A percentile compares a stretch with the other conserved stretches of the same genome.
These are phyloP conservation scores for Elymus sibiricus DNA, from an alignment of 176 grass and related monocot genomes.

Conservation along the genomic window DNA sequence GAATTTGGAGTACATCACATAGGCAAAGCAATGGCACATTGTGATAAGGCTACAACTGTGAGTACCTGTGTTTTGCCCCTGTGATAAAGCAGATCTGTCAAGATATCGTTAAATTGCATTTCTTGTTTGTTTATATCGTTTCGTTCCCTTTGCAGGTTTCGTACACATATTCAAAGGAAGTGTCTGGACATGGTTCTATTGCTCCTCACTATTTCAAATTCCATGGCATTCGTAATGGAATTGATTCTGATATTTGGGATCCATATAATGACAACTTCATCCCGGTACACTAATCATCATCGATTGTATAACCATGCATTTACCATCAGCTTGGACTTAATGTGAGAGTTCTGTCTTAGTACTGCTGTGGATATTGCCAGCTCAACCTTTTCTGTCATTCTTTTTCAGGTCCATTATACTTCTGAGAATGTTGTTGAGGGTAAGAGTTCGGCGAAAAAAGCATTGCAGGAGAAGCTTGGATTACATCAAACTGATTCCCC, in stretches of 20 bases:
- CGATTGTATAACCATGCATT: slow-evolving; percentile 1
- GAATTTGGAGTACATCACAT: slow-evolving; percentile 91
- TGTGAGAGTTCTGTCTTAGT: background rate
- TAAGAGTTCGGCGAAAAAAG: slow-evolving; percentile 82
- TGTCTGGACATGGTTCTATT: slow-evolving; percentile 82
- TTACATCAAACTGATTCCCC: slow-evolving; percentile 65
- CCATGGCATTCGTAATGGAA: slow-evolving; percentile 74
- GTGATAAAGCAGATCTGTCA: slow-evolving; percentile 5
- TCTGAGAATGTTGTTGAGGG: slow-evolving; percentile 85
- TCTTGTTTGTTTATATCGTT: slow-evolving; percentile 12
- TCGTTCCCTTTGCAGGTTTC: slow-evolving; percentile 60
- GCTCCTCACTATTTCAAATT: slow-evolving; percentile 78
- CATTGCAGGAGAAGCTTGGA: slow-evolving; percentile 81
- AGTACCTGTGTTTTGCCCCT: slow-evolving; percentile 27
- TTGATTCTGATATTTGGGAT: slow-evolving; percentile 84
- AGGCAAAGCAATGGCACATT: slow-evolving; percentile 66
- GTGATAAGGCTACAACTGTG: slow-evolving; percentile 95
- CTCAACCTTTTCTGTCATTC: slow-evolving; percentile 8
- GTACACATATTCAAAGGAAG: slow-evolving; percentile 77
- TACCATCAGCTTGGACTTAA: background rate
- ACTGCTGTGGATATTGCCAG: background rate
- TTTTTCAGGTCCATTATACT: slow-evolving; percentile 71
- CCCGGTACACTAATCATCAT: slow-evolving; percentile 35
- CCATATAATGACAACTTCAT: slow-evolving; percentile 57
- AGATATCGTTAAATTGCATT: background rate